A percentile compares a stretch with the other conserved stretches of the same genome.
Evolutionary conservation across 148 eudicot species (phyloP).

Genomic region (Selenicereus undatus): DNA sequence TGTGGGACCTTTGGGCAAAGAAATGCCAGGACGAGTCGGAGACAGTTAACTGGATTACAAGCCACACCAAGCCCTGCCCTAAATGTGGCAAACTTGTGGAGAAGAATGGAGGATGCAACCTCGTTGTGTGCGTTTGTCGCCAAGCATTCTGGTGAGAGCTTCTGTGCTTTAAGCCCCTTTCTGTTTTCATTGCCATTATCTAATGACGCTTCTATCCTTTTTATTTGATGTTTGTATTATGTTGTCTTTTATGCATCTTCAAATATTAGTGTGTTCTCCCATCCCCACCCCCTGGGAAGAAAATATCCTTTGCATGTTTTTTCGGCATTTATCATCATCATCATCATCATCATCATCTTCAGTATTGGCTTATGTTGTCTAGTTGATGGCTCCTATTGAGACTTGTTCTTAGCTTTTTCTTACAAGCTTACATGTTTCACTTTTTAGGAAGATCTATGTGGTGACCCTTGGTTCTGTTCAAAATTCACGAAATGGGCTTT

Average conservation of each 20-base stretch:
- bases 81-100: constrained; percentile 68
- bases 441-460: background rate
- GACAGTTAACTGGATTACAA: constrained; percentile 60
- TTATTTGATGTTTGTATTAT: background rate
- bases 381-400: background rate
- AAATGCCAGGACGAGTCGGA: constrained; percentile 65
- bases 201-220: background rate
- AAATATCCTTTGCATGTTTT: background rate
- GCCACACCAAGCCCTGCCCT: constrained; percentile 61
- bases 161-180: constrained; percentile 7
- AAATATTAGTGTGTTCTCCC: background rate
- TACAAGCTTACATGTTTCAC: background rate
- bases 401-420: background rate
- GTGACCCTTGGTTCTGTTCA: background rate
- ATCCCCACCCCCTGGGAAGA: background rate
- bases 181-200: background rate
- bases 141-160: constrained; percentile 64
- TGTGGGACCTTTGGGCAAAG: constrained; percentile 72
- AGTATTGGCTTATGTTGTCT: background rate
- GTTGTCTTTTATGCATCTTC: background rate
- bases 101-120: constrained; percentile 76
- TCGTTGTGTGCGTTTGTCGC: constrained; percentile 54
- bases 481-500: background rate
- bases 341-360: background rate
- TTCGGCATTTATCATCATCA: background rate